These are phyloP conservation scores for Drosera capensis DNA, from an alignment of 148 eudicot species.

Conservation along the genomic window DNA sequence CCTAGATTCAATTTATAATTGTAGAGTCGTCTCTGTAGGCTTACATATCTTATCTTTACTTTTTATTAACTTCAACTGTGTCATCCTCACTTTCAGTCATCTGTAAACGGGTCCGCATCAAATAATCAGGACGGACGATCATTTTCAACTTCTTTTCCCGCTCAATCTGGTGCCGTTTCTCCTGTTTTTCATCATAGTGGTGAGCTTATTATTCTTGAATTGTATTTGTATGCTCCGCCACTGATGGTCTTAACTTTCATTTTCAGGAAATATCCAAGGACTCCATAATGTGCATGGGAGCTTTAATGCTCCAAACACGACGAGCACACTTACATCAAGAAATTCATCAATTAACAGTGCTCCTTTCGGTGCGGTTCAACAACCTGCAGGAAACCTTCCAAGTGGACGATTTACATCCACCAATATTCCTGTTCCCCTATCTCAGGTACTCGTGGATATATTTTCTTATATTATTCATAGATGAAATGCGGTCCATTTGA, in stretches of 20 bases:
- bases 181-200: slow-evolving; percentile 37
- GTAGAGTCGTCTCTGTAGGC: background rate
- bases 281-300: slow-evolving; percentile 35
- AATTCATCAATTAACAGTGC: slow-evolving; percentile 25
- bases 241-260: slow-evolving; percentile 7
- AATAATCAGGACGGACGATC: slow-evolving; percentile 43
- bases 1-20: slow-evolving; percentile 1
- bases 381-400: slow-evolving; percentile 39
- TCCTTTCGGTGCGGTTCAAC: slow-evolving; percentile 46
- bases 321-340: slow-evolving; percentile 33
- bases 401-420: slow-evolving; percentile 42
- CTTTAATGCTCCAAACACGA: slow-evolving; percentile 35
- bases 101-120: slow-evolving; percentile 38
- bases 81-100: slow-evolving; percentile 23
- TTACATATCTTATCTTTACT: slow-evolving; percentile 1
- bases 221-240: slow-evolving; percentile 1
- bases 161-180: slow-evolving; percentile 38
- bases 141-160: slow-evolving; percentile 34
- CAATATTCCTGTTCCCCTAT: slow-evolving; percentile 32
- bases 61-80: background rate
- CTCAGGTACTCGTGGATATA: slow-evolving; percentile 28
- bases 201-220: slow-evolving; percentile 7
- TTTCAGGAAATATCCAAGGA: slow-evolving; percentile 33
- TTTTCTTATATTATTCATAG: background rate
- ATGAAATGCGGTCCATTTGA: background rate